These are phyloP conservation scores for Rhododendron williamsianum DNA, from an alignment of 148 eudicot genomes.

Conservation along the genomic window DNA sequence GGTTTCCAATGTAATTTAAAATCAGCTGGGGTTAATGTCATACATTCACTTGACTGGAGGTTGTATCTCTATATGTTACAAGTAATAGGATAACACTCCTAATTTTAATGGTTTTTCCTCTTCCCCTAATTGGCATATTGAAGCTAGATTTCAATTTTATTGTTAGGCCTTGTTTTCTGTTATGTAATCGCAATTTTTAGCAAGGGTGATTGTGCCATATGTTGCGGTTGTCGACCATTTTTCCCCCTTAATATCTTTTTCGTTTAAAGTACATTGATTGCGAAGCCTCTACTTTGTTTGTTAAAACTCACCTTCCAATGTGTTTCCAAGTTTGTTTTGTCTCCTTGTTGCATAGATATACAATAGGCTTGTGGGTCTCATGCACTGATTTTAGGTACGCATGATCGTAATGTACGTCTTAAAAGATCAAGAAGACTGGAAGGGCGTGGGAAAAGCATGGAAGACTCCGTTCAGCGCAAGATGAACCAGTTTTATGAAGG, in stretches of 20 bases:
- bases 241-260: not conserved
- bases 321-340: not conserved
- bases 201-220: not conserved
- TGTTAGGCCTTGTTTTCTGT: not conserved
- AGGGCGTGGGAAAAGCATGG: constrained; percentile 90
- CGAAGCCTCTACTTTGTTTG: not conserved
- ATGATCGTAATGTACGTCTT: constrained; percentile 44
- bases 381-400: constrained; percentile 38
- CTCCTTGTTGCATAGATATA: not conserved
- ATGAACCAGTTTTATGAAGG: constrained; percentile 99
- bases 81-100: not conserved
- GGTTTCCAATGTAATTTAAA: not conserved
- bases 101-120: not conserved
- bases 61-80: not conserved
- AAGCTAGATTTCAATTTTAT: not conserved
- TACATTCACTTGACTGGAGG: not conserved
- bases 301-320: not conserved
- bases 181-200: not conserved
- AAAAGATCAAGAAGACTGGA: constrained; percentile 63
- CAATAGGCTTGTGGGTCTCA: not conserved
- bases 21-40: not conserved
- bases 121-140: not conserved
- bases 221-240: not conserved
- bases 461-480: constrained; percentile 88
- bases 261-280: not conserved